A percentile compares a stretch with the other conserved stretches of the same genome.
Evolutionary conservation across 345 rosid species (phyloP).

Genomic region (Trapa incisa): DNA sequence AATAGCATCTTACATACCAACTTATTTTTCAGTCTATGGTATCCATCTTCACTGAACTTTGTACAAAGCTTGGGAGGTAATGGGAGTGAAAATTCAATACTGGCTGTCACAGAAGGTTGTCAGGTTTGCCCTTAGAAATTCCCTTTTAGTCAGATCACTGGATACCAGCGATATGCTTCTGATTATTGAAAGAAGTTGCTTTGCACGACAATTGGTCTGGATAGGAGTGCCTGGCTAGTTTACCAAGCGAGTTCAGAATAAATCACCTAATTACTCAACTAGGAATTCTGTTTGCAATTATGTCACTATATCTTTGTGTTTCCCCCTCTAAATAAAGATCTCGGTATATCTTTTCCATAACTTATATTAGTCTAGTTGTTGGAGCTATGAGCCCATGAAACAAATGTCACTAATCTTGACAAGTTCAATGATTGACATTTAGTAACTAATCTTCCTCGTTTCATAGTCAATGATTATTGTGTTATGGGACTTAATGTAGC

Average conservation of each 20-base stretch:
- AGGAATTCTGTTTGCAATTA: not conserved
- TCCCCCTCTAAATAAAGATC: too few relatives aligned
- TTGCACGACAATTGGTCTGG: not conserved
- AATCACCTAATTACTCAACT: not conserved
- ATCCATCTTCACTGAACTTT: slow-evolving; percentile 50
- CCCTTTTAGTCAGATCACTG: not conserved
- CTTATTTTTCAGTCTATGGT: slow-evolving; percentile 41
- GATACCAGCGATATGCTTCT: not conserved
- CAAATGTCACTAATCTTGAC: not conserved
- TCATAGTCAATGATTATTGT: not conserved
- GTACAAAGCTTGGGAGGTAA: slow-evolving; percentile 26
- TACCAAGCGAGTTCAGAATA: not conserved
- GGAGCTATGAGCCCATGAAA: not conserved
- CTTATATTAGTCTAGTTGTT: not conserved
- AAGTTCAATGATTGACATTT: not conserved
- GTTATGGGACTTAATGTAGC: slow-evolving; percentile 24
- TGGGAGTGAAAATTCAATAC: slow-evolving; percentile 29
- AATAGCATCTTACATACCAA: slow-evolving; percentile 4
- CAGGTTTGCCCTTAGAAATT: slow-evolving; percentile 25
- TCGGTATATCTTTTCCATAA: not conserved
- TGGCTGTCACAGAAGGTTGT: slow-evolving; percentile 55
- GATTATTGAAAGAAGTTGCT: not conserved
- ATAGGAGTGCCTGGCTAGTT: not conserved
- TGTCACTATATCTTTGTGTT: not conserved
- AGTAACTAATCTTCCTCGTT: not conserved